phyloP scores from a whole-genome alignment of 208 protist species.

The Crithidia fasciculata region DNA sequence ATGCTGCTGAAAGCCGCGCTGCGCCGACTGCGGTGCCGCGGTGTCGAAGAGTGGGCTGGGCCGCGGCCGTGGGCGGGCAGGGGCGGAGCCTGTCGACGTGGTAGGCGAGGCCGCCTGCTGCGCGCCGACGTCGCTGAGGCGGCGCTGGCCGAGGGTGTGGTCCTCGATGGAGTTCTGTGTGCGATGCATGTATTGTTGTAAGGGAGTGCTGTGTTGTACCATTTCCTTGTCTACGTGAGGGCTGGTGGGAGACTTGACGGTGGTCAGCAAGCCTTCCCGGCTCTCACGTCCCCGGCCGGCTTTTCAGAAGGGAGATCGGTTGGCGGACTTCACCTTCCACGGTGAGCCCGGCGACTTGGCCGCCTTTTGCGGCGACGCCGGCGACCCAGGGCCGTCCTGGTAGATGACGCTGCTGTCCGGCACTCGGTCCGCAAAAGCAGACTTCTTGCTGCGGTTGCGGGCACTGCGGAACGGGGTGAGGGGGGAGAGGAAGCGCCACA shows the following conservation, averaged over 20 bases:
- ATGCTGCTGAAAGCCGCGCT: background rate
- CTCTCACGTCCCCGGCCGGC: constrained; percentile 22
- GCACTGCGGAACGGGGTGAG: constrained; percentile 15
- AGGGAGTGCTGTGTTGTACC: background rate
- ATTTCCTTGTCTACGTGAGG: constrained; percentile 19
- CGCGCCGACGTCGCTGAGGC: background rate
- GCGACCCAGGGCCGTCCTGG: background rate
- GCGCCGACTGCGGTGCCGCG: background rate
- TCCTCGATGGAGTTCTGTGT: background rate
- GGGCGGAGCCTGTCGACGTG: background rate
- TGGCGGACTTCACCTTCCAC: background rate
- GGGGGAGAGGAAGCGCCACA: constrained; percentile 27
- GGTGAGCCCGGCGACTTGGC: constrained; percentile 2
- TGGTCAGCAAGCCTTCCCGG: background rate
- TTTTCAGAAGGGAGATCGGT: constrained; percentile 29
- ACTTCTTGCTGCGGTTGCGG: constrained; percentile 9
- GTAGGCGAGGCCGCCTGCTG: too few species aligned
- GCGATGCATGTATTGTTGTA: constrained; percentile 4
- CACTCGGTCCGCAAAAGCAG: constrained; percentile 14
- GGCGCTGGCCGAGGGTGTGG: background rate
- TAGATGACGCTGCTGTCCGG: constrained; percentile 1
- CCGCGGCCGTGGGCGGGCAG: background rate
- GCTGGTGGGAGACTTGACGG: constrained; percentile 2
- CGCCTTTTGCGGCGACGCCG: background rate
- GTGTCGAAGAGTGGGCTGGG: background rate